Evolutionary conservation across 495 filamentous ascomycete genomes (phyloP), one percentile per base, ranked within the genome.

Genomic region (Thermochaetoides thermophila): DNA sequence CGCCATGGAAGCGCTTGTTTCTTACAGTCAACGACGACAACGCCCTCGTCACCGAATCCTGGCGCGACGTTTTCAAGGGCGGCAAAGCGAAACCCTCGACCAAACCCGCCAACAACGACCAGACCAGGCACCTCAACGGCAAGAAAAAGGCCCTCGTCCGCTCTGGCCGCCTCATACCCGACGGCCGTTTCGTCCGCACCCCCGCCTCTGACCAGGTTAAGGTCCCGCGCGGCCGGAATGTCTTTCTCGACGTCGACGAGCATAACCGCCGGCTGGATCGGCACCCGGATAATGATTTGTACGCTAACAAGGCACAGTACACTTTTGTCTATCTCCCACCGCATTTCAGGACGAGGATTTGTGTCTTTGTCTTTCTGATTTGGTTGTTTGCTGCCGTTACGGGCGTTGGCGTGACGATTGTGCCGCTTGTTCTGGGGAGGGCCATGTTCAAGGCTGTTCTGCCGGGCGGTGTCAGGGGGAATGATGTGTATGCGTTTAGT

Each of bases 401-500:
- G 1, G 89, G 89, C n/a, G 71, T 94, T 43, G 71, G 76, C 45
- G 69, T 81, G 38, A 95, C 91, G 11, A 73, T 96, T 50, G 57
- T 78, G 0, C 91, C 89, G 2, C 64, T 99, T 8, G 58, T 89
- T 7, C 71, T 94, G 49, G 89, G 89, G 11, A 78, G 89, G 11
- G 62, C 57, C 34, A 62, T 95, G 33, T 77, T 94, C 47, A 65
- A 73, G 17, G 52, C 61, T 6, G 59, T 80, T 12, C 70, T 89
- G 29, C 78, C 81, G 11, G 49, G 57, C 12, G 62, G 76, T 27
- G 63, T 78, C 23, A 71, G 74, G 13, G 74, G 84, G 49, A 96
- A 95, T 53, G 89, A 99, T 51, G 77, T 99, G 22, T 96, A 99
- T 51, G 87, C 91, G 8, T 92, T 93, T 53, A 89, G 82, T 29